Evolutionary conservation across 805 yeast species (phyloP), one percentile per base, ranked within the genome.

Genomic region (Ogataea nitratoaversa): DNA sequence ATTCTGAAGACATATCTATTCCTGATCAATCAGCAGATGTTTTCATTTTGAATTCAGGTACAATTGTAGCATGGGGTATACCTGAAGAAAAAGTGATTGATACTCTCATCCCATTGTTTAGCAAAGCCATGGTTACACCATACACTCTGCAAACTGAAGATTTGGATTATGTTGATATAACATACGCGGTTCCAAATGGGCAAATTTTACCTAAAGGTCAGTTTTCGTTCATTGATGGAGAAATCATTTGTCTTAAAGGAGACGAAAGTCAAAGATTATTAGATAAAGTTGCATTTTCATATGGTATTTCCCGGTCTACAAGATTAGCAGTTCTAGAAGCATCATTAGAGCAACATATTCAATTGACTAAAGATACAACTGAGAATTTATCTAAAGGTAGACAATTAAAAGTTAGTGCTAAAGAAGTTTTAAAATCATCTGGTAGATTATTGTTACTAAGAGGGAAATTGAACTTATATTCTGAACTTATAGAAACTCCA

Each of bases 401-500:
- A 32, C 62, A 58, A 29, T 62, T 80, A 8, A 71, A 70, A 8
- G 61, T 79, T 18, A 70, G 70, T 6, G 84, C 81, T 42, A 64
- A 71, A 2, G 88, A 85, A 29, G 79, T 84, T 4, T 62, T 88
- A 36, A 70, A 69, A 49, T 68, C 81, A 5, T 86, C 93, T 0
- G 96, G 96, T 0, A 69, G 80, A 40, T 66, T 90, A 18, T 76
- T 90, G 48, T 65, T 86, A 32, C 66, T 90, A 12, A 67, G 97
- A 44, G 96, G 95, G 1, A 83, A 83, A 49, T 70, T 90, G 49
- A 90, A 90, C 52, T 65, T 90, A 24, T 88, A 90, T 60, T 84
- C 91, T 8, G 96, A 89, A 54, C 70, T 90, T 43, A 86, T 87
- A 23, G 96, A 89, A 52, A 87, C 95, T 0, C 97, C 97, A 0